Conservation (phyloP, 345 rosid species). For the Camelina sativa region DNA sequence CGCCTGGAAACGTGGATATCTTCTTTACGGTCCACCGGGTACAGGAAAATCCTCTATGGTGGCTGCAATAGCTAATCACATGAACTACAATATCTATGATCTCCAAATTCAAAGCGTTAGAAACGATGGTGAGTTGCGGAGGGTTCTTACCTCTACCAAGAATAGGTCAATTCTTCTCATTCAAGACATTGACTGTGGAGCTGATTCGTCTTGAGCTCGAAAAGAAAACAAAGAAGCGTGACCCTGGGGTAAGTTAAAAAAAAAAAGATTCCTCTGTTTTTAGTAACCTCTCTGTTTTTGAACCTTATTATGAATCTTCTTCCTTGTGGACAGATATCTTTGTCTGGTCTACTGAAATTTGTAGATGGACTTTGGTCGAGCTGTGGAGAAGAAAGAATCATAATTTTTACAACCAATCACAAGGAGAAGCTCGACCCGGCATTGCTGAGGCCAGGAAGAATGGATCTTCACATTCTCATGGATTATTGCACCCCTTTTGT, state of each 20-base stretch:
- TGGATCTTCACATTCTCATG: conserved; percentile 47
- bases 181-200: conserved; percentile 46
- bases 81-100: conserved; percentile 45
- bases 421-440: conserved; percentile 48
- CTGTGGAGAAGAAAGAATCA: conserved; percentile 47
- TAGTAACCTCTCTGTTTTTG: background rate
- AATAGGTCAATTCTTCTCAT: conserved; percentile 45
- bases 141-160: conserved; percentile 40
- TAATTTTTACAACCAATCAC: conserved; percentile 45
- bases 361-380: conserved; percentile 47
- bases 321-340: conserved; percentile 22
- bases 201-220: conserved; percentile 28
- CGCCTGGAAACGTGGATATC: conserved; percentile 45
- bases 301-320: conserved; percentile 1
- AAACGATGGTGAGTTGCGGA: conserved; percentile 34
- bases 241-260: conserved; percentile 23
- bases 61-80: conserved; percentile 44
- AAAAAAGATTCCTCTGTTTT: conserved; percentile 10
- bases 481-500: conserved; percentile 43
- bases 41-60: conserved; percentile 44
- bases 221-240: conserved; percentile 28
- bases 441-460: conserved; percentile 38
- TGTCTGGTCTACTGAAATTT: conserved; percentile 44
- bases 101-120: conserved; percentile 43
- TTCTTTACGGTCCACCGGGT: conserved; percentile 45